Percentiles rank a stretch among this genome's conserved stretches.
phyloP scores from a whole-genome alignment of 192 early-diverging fungal species.

The Backusella psychrophila region DNA sequence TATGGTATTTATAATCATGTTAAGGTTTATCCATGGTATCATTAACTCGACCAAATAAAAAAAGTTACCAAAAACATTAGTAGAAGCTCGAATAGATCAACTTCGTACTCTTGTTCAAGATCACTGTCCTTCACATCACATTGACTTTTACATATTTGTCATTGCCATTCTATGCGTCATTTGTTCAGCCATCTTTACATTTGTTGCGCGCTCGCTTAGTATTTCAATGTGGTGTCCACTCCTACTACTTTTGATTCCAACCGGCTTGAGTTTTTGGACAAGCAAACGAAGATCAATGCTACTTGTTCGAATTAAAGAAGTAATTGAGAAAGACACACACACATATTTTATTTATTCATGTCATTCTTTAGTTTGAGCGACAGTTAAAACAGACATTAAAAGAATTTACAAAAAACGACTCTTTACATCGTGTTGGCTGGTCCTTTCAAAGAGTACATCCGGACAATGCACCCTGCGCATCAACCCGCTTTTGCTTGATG shows the following conservation, averaged over 20 bases:
- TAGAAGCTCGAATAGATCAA: slow-evolving; percentile 16
- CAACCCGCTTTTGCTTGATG: slow-evolving; percentile 10
- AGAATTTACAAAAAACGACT: slow-evolving; percentile 9
- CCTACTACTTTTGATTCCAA: slow-evolving; percentile 23
- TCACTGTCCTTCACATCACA: slow-evolving; percentile 15
- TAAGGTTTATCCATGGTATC: too few species aligned
- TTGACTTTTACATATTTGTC: slow-evolving; percentile 22
- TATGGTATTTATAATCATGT: not conserved
- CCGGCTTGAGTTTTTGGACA: slow-evolving; percentile 11
- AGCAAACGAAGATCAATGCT: slow-evolving; percentile 10
- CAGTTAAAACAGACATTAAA: slow-evolving; percentile 7
- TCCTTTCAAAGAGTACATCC: not conserved
- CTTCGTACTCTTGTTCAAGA: slow-evolving; percentile 9
- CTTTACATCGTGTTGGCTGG: slow-evolving; percentile 1
- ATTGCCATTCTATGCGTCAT: slow-evolving; percentile 18
- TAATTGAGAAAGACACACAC: not conserved
- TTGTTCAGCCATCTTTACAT: slow-evolving; percentile 23
- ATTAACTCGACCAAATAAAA: not conserved
- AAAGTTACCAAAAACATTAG: slow-evolving; percentile 7
- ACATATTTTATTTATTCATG: not conserved
- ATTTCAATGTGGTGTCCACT: slow-evolving; percentile 35
- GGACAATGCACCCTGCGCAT: slow-evolving; percentile 1
- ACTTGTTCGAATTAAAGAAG: slow-evolving; percentile 2
- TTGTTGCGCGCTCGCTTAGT: slow-evolving; percentile 23
- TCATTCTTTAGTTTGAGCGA: not conserved